Evolutionary conservation across 2,329 filamentous ascomycete species (phyloP), one percentile per base, ranked within the genome.

Genomic region (Aspergillus puulaauensis): DNA sequence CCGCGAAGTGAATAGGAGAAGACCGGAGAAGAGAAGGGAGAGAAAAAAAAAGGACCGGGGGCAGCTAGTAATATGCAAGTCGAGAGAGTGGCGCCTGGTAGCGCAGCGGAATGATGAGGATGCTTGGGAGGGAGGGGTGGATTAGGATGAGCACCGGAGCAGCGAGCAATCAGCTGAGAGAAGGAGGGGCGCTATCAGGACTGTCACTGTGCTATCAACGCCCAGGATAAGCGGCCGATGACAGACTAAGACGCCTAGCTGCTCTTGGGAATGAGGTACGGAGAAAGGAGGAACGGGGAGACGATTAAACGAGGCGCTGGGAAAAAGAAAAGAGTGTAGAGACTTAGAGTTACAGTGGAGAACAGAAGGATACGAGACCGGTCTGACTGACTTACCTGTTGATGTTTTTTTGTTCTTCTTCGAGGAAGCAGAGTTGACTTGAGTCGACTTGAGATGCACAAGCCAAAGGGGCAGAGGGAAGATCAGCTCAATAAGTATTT

Each of bases 131-230:
- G 39, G 51, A 56, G 52, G 59, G 52, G 63, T 59, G 62, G 62
- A 56, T 59, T 61, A 57, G 59, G 60, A 65, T 64, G 61, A 60
- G 61, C 61, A 62, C 59, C 62, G 61, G 57, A 64, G 64, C 63
- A 65, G 63, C 64, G 58, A 65, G 61, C 63, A 65, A 66, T 66
- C 64, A 66, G 64, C 64, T 66, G 64, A 66, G 63, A 49, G 58
- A 39, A 58, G 58, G 57, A 63, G 59, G 56, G 59, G 52, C 49
- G 49, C 61, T 54, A 54, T 41, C 37, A 55, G 56, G 41, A 54
- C 52, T 41, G 52, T 52, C 43, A 17, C 17, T n/a, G 31, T 47
- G 21, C 41, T 47, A 54, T 54, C 52, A 47, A 46, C 52, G 52
- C 44, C 52, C 52, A 45, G 41, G 58, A 57, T 55, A 53, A 62